These are phyloP conservation scores for Huntiella bhutanensis DNA, from an alignment of 2,329 filamentous ascomycete genomes.

Conservation along the genomic window DNA sequence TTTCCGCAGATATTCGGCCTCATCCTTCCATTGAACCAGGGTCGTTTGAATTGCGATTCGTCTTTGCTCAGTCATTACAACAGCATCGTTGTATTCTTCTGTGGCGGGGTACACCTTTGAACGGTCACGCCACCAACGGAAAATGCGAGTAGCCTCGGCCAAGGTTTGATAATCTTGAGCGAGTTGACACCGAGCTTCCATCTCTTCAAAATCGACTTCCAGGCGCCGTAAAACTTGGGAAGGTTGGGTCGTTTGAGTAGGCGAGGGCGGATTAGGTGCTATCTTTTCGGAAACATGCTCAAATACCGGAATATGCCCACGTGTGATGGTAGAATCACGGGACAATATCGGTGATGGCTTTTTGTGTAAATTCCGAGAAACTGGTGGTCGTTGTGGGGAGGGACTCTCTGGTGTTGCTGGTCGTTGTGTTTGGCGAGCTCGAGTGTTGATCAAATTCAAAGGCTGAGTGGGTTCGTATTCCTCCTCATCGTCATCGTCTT, in stretches of 20 bases:
- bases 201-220: conserved; percentile 8
- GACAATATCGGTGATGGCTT: neutral
- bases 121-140: conserved; percentile 11
- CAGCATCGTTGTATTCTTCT: conserved; percentile 9
- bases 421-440: neutral
- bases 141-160: conserved; percentile 5
- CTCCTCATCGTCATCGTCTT: conserved; percentile 1
- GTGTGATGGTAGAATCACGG: neutral
- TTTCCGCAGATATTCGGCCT: conserved; percentile 2
- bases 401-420: neutral
- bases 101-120: conserved; percentile 7
- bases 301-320: neutral
- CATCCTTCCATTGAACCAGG: conserved; percentile 9
- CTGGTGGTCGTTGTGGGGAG: neutral
- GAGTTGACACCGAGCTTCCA: conserved; percentile 8
- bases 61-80: conserved; percentile 9
- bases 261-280: conserved; percentile 1
- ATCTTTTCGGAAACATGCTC: conserved; percentile 6
- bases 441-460: neutral
- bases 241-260: conserved; percentile 10
- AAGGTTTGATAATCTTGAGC: conserved; percentile 1
- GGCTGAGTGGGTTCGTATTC: conserved; percentile 10
- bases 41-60: conserved; percentile 6
- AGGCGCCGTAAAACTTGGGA: conserved; percentile 9
- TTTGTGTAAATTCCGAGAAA: neutral